Base-by-base conservation (phyloP, 139 green algal genomes). In the Monoraphidium neglectum region DNA sequence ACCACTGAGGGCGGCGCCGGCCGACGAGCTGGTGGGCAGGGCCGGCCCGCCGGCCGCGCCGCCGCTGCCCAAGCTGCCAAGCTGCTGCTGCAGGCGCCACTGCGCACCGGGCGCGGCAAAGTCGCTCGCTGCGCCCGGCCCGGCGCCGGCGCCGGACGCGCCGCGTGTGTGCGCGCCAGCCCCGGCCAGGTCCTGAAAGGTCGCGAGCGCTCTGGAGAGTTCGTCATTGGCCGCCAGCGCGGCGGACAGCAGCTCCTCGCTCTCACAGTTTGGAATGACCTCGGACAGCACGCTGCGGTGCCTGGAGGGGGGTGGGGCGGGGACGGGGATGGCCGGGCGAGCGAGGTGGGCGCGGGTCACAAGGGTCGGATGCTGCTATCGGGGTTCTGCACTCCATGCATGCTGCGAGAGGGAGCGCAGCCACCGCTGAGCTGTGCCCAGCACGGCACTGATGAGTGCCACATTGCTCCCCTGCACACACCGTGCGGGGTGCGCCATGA, bases 151-250 rank as follows among this genome's bases (percentile, higher is more conserved):
- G 43, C 43, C 8, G 43, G 43, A 51, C 43, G 43, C 43, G 43
- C 8, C 43, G 43, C 43, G 43, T 8, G 43, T 8, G 43, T 8
- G 43, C 43, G 43, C 43, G 43, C 43, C 43, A n/a, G 43, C 12
- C 8, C 43, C 43, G 43, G 43, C 8, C 4, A 77, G 46, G 8
- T 13, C 35, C 18, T 82, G 68, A 38, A 77, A 82, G 18, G 60
- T 35, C 3, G 12, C 4, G 21, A 77, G 76, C 54, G 51, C 76
- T 0, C 59, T 16, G 1, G 13, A 35, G 4, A 85, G 49, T 23
- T 81, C 79, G 26, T 85, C 79, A 35, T 80, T 81, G 6, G 77
- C 73, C 21, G 46, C 38, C 47, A 85, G 73, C 13, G 79, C 74
- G 5, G 53, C 63, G 51, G 38, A 63, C 35, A 82, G 32, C 1